A percentile compares a stretch with the other conserved stretches of the same genome.
Evolutionary conservation across 176 grass and related monocot species (phyloP).

Genomic region (Oryza nivara): DNA sequence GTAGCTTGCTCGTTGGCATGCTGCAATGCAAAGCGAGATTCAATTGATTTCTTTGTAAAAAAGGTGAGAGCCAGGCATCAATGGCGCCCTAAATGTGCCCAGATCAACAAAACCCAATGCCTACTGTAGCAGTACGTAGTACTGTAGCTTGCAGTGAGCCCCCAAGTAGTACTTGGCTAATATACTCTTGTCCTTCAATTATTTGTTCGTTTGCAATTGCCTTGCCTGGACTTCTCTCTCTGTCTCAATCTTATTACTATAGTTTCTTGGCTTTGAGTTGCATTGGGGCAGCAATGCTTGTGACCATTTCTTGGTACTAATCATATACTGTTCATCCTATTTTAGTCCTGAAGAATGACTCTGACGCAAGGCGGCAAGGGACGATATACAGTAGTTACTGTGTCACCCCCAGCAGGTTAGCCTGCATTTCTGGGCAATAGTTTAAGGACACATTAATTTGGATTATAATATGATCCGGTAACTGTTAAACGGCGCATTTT

Average conservation of each 20-base stretch:
- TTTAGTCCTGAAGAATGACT: neutral
- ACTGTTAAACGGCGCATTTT: too few species aligned
- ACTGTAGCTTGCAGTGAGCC: neutral
- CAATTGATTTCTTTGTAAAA: neutral
- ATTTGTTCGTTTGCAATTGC: too few species aligned
- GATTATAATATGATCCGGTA: too few species aligned
- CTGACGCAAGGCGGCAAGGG: too few species aligned
- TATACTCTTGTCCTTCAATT: neutral
- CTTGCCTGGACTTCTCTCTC: too few species aligned
- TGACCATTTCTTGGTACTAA: neutral
- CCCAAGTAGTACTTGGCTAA: neutral
- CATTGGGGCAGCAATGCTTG: neutral
- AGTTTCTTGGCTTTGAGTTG: neutral
- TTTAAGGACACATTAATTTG: too few species aligned
- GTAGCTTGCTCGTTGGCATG: neutral
- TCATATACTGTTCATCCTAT: neutral
- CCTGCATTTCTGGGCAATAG: neutral
- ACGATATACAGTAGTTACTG: too few species aligned
- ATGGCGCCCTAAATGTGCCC: constrained; percentile 9
- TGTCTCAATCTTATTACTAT: too few species aligned
- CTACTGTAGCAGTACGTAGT: neutral
- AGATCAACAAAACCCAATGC: constrained; percentile 8
- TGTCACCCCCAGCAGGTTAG: neutral
- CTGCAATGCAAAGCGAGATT: neutral
- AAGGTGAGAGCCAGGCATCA: neutral